Percentiles rank a stretch among this genome's conserved stretches.
Conservation (phyloP, 305 asterid genomes). For the Rubia balearica region DNA sequence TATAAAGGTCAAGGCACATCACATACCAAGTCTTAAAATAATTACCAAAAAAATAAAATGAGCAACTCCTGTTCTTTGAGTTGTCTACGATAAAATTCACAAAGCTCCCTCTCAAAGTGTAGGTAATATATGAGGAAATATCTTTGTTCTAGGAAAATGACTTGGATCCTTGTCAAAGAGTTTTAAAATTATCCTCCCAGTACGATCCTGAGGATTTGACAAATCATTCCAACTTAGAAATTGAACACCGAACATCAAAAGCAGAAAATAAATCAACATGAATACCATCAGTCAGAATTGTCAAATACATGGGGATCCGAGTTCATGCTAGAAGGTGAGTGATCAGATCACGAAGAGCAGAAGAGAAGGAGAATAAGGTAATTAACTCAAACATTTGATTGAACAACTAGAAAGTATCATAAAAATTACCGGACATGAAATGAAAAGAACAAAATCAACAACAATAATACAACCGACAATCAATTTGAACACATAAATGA, state of each 20-base stretch:
- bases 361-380: no score
- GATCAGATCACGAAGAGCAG: constrained; percentile 62
- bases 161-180: constrained; percentile 91
- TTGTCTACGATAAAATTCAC: no score
- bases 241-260: constrained; percentile 7
- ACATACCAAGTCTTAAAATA: background rate
- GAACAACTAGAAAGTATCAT: no score
- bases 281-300: background rate
- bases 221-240: background rate
- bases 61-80: background rate
- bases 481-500: no score
- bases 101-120: no score
- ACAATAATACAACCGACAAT: no score
- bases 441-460: no score
- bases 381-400: no score
- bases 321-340: constrained; percentile 64
- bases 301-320: constrained; percentile 58
- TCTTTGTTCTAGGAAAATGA: constrained; percentile 55
- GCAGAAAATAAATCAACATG: background rate
- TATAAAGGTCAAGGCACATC: constrained; percentile 14
- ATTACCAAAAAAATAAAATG: background rate
- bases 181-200: constrained; percentile 71
- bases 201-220: constrained; percentile 52
- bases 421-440: no score
- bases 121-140: no score